Conservation (phyloP, 1,139 yeast genomes). For the Suhomyces panamericanus region DNA sequence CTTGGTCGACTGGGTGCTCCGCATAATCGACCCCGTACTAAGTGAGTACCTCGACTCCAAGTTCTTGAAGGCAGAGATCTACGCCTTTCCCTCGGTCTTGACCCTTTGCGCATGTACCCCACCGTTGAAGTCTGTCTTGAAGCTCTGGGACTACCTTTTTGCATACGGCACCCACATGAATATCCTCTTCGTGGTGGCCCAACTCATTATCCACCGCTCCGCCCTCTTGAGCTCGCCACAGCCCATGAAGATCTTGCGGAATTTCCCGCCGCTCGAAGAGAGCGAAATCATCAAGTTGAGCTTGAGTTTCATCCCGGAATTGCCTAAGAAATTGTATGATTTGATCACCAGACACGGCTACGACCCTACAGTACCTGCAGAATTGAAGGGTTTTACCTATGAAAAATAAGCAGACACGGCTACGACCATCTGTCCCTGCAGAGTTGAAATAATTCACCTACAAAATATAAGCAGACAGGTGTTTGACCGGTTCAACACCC, state of each 20-base stretch:
- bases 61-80: conserved; percentile 75
- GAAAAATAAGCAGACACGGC: not conserved
- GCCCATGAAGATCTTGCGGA: conserved; percentile 76
- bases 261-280: conserved; percentile 72
- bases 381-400: conserved; percentile 30
- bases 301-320: conserved; percentile 74
- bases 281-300: conserved; percentile 76
- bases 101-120: conserved; percentile 92
- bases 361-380: conserved; percentile 51
- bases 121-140: conserved; percentile 71
- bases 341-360: conserved; percentile 70
- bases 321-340: conserved; percentile 70
- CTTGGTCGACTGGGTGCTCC: conserved; percentile 68
- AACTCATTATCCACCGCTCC: conserved; percentile 68
- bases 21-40: conserved; percentile 72
- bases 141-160: conserved; percentile 86
- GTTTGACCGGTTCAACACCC: conserved; percentile 2
- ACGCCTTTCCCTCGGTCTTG: conserved; percentile 85
- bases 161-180: conserved; percentile 93
- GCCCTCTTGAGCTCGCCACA: conserved; percentile 55
- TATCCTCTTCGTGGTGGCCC: conserved; percentile 81
- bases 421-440: too few species aligned
- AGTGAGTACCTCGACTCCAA: conserved; percentile 61
- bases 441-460: not conserved
- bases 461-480: not conserved